Conservation (phyloP, 306 rosid genomes). For the Biancaea sappan region DNA sequence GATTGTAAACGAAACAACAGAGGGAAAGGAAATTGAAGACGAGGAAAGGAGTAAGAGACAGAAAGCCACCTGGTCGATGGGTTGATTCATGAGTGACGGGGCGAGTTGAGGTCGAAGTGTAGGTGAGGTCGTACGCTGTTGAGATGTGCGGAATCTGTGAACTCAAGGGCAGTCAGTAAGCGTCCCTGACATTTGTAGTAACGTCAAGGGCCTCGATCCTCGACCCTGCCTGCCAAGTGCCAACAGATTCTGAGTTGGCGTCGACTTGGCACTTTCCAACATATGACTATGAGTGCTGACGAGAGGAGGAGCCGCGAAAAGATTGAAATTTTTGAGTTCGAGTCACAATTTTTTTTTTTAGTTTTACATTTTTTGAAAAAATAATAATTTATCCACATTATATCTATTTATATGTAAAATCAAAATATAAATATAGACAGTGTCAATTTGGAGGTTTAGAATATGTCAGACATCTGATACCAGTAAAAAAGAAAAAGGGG, state of each 20-base stretch:
- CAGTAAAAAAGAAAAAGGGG: too few relatives aligned
- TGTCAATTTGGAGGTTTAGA: too few relatives aligned
- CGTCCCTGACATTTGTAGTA: not conserved
- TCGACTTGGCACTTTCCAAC: not conserved
- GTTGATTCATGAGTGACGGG: slow-evolving; percentile 49
- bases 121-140: not conserved
- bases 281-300: not conserved
- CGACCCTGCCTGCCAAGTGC: too few relatives aligned
- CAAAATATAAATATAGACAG: too few relatives aligned
- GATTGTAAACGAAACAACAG: slow-evolving; percentile 20
- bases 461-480: too few relatives aligned
- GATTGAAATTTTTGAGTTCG: too few relatives aligned
- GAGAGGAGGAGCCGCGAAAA: not conserved
- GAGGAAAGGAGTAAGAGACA: not conserved
- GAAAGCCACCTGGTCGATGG: slow-evolving; percentile 50
- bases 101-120: not conserved
- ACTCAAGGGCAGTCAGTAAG: not conserved
- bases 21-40: not conserved
- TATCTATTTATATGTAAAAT: too few relatives aligned
- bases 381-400: too few relatives aligned
- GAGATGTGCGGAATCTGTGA: not conserved
- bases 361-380: too few relatives aligned
- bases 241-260: not conserved
- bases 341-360: too few relatives aligned
- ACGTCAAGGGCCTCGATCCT: not conserved